phyloP scores from a whole-genome alignment of 306 rosid species.

The Prosopis cineraria region DNA sequence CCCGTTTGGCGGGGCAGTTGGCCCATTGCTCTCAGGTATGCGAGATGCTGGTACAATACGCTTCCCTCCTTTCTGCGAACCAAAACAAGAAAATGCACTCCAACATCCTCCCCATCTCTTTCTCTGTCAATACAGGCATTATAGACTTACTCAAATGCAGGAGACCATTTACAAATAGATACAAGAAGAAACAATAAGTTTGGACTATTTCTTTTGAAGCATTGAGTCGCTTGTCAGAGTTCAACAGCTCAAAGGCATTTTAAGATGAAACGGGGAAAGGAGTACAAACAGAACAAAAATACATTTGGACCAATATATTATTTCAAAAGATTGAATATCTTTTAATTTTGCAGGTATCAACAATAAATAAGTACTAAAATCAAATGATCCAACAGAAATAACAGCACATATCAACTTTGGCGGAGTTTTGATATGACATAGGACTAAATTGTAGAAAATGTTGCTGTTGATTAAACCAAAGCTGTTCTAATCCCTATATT shows the following conservation, averaged over 20 bases:
- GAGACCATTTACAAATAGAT: conserved; percentile 32
- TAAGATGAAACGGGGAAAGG: background rate
- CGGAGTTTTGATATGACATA: background rate
- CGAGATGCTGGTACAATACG: conserved; percentile 96
- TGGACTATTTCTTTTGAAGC: background rate
- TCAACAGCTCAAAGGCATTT: conserved; percentile 17
- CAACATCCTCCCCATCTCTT: conserved; percentile 99
- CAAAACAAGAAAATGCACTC: conserved; percentile 90
- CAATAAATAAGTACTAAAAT: background rate
- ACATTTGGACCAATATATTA: conserved; percentile 2
- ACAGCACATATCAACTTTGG: background rate
- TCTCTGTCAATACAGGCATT: conserved; percentile 60
- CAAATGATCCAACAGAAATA: conserved; percentile 5
- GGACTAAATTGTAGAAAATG: background rate
- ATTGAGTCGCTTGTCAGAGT: background rate
- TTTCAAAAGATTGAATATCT: background rate
- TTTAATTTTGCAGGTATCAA: background rate
- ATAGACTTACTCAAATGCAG: conserved; percentile 25
- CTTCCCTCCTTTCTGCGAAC: conserved; percentile 88
- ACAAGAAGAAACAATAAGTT: conserved; percentile 18
- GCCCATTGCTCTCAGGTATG: conserved; percentile 69
- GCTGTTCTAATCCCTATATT: background rate
- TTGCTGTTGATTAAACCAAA: background rate
- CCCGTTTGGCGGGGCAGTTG: conserved; percentile 80
- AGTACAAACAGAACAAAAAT: background rate